Base-by-base conservation (phyloP, 2,329 filamentous ascomycete species). In the Diaporthe sp. region DNA sequence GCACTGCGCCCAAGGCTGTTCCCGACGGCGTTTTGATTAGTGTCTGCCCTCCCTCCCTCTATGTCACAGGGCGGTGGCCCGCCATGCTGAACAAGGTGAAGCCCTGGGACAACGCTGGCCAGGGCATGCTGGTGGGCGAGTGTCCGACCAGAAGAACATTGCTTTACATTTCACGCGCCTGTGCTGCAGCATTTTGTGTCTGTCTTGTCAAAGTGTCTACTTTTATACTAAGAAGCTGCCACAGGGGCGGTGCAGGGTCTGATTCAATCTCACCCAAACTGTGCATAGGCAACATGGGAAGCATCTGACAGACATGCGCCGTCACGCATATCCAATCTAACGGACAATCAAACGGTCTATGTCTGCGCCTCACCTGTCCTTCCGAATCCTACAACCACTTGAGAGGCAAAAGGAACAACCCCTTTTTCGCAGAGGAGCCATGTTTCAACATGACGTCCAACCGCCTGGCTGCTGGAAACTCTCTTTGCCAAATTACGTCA, bases 361-460 rank as follows among this genome's bases (percentile, higher is more conserved):
- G 30, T 27, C 30, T 51, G 63, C 44, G 63, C 44, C 30, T 51
- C 44, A 15, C 12, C 19, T 37, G 19, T 37, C 63, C 44, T 66
- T 51, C 32, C 22, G 30, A 66, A 66, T 37, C 63, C 63, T 27
- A 51, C 44, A 9, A 25, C 27, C 22, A 66, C 32, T 39, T 22
- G 10, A 44, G n/a, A 47, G 59, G 15, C 59, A 32, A 35, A 47
- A 47, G 44, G 39, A 39, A 30, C 39, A 32, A n/a, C 15, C 47
- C 63, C 47, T 22, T 53, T 53, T 39, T 50, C 9, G 27, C 47
- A 37, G 30, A 8, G 4, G 47, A 39, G 44, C 44, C 44, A 35
- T 22, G 63, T 68, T 68, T 68, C 63, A 68, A 27, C n/a, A 53
- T 39, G 1, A 68, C 27, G n/a, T 19, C 63, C 63, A 39, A 53